Evolutionary conservation across 306 rosid genomes (phyloP), one percentile per base, ranked within the genome.

Genomic region (Vigna trinervia): DNA sequence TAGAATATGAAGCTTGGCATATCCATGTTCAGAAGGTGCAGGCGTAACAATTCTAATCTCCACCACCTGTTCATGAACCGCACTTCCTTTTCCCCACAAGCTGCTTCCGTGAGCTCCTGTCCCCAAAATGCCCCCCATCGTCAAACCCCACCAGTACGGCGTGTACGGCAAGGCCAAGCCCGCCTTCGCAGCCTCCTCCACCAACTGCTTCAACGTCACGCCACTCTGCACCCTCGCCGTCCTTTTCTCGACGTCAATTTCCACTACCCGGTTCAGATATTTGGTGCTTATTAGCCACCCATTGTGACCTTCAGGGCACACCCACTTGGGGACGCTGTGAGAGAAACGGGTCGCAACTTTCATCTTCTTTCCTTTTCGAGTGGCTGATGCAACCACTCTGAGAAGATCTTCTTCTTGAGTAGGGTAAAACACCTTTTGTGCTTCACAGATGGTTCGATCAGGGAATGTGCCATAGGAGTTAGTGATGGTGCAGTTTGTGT

Each of bases 71-170:
- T 93, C 94, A 79, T 91, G 97, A 57, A 91, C 87, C 0, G 94
- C 63, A 46, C 96, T 84, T 38, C 94, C 98, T 12, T 87, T 82
- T 0, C 92, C 90, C 97, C 96, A 91, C 77, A 91, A 47, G 0
- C 97, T 75, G 81, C 98, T 91, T 6, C 97, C 97, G 50, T 93
- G 98, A 0, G 98, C 97, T 22, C 97, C 97, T 0, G 94, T 93
- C 8, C 92, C 86, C 41, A 93, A 15, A 12, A 91, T 17, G 9
- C 97, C 97, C 0, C 96, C 97, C 0, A 90, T 73, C 1, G 92
- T 92, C 30, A 90, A 12, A 1, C 96, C 87, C 97, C 96, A 87
- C 97, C 98, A 90, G 53, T 92, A 92, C 0, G 96, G 97, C 1
- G 90, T 36, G 34, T 86, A 77, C 2, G 93, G 90, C 80, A 91